Conservation (phyloP, 2,329 filamentous ascomycete genomes). For the Paracorniculantispora psalliotae region DNA sequence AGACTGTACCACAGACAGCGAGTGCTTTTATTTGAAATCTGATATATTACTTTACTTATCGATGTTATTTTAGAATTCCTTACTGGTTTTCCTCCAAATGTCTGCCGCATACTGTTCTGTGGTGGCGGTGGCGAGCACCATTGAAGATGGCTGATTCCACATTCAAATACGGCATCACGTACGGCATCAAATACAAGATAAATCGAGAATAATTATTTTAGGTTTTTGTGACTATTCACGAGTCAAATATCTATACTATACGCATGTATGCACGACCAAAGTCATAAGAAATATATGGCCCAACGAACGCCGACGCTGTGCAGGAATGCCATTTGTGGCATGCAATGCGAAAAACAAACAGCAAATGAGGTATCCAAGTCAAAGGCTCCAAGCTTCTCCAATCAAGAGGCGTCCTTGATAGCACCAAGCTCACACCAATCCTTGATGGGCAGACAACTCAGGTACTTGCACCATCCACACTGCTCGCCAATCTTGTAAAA, state of each 20-base stretch:
- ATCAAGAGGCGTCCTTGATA: conserved; percentile 20
- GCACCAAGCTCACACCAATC: conserved; percentile 59
- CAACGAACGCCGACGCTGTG: conserved; percentile 31
- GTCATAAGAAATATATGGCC: conserved; percentile 1
- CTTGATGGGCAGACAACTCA: conserved; percentile 77
- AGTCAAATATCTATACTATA: background rate
- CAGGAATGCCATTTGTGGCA: conserved; percentile 15
- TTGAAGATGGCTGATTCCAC: too few relatives aligned
- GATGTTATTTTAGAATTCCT: too few relatives aligned
- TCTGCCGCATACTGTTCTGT: background rate
- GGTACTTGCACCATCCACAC: conserved; percentile 91
- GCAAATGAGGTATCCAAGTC: conserved; percentile 11
- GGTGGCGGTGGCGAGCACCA: background rate
- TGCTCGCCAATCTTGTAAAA: conserved; percentile 76
- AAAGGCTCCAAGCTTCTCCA: background rate
- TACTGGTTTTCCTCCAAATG: too few relatives aligned
- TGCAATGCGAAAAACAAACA: conserved; percentile 12
- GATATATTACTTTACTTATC: too few relatives aligned
- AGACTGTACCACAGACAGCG: background rate
- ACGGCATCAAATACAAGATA: background rate
- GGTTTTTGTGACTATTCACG: background rate
- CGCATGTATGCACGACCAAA: background rate
- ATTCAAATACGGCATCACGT: background rate
- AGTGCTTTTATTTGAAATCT: too few relatives aligned
- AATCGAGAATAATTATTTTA: background rate